Conservation (phyloP, 768 basidiomycete species). For the Gautieria morchelliformis region DNA sequence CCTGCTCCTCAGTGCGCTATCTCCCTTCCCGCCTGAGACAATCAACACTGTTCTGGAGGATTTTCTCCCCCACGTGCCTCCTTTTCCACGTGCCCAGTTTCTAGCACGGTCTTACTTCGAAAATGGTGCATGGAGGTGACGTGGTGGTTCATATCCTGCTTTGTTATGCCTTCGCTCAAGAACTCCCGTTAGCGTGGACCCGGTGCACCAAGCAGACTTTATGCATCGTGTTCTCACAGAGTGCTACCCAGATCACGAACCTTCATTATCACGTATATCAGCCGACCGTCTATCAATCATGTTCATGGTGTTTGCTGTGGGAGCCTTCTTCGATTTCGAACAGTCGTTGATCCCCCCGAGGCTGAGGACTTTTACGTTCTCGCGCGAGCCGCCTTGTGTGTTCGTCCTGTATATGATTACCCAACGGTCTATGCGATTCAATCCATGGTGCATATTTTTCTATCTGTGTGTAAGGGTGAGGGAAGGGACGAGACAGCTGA, state of each 20-base stretch:
- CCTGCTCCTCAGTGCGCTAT: constrained; percentile 1
- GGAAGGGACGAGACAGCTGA: neutral
- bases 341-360: constrained; percentile 2
- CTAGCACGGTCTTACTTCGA: constrained; percentile 5
- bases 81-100: constrained; percentile 2
- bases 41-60: constrained; percentile 2
- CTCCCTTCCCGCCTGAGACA: constrained; percentile 5
- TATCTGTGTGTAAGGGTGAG: neutral
- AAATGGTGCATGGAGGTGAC: constrained; percentile 8
- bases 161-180: neutral
- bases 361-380: constrained; percentile 7
- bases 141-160: neutral
- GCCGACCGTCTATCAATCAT: constrained; percentile 3
- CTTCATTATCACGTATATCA: neutral
- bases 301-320: constrained; percentile 9
- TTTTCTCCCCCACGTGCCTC: constrained; percentile 2
- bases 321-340: constrained; percentile 6
- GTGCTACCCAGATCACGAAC: constrained; percentile 1
- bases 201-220: constrained; percentile 6
- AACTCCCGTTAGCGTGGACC: neutral
- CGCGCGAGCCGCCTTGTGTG: constrained; percentile 4
- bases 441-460: constrained; percentile 1
- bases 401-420: constrained; percentile 6
- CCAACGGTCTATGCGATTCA: constrained; percentile 8
- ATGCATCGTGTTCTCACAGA: neutral